Percentiles rank a stretch among this genome's conserved stretches.
Conservation (phyloP, 495 filamentous ascomycete genomes). For the Podospora bellae-mahoneyi region DNA sequence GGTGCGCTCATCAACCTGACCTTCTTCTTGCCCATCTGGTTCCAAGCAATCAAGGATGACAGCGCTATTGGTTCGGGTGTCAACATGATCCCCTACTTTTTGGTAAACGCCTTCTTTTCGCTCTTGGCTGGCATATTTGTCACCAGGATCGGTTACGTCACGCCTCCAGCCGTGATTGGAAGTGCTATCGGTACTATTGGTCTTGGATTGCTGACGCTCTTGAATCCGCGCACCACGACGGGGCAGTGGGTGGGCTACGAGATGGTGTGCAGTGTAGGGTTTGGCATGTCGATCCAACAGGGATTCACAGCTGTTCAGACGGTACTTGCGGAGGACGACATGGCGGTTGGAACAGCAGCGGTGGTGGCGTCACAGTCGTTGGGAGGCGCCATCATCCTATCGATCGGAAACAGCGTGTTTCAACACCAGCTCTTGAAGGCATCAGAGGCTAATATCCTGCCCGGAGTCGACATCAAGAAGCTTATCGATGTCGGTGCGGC, state of each 20-base stretch:
- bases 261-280: slow-evolving; percentile 50
- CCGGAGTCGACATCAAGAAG: slow-evolving; percentile 30
- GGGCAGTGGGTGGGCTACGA: slow-evolving; percentile 67
- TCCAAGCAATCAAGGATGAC: slow-evolving; percentile 68
- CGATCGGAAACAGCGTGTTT: slow-evolving; percentile 60
- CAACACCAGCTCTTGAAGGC: slow-evolving; percentile 48
- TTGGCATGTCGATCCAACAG: slow-evolving; percentile 62
- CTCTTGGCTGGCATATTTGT: slow-evolving; percentile 48
- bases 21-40: slow-evolving; percentile 55
- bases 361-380: slow-evolving; percentile 62
- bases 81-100: slow-evolving; percentile 62
- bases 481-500: slow-evolving; percentile 48
- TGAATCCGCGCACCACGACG: slow-evolving; percentile 48
- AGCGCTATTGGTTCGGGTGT: slow-evolving; percentile 64
- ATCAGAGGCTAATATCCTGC: slow-evolving; percentile 21
- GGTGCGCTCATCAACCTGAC: slow-evolving; percentile 56
- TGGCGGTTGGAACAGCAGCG: slow-evolving; percentile 57
- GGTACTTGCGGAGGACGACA: slow-evolving; percentile 50
- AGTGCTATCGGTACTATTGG: slow-evolving; percentile 56
- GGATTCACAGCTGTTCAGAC: slow-evolving; percentile 51
- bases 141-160: slow-evolving; percentile 36
- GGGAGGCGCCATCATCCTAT: slow-evolving; percentile 60
- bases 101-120: slow-evolving; percentile 54
- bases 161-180: slow-evolving; percentile 52
- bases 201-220: slow-evolving; percentile 60